phyloP scores from a whole-genome alignment of 805 yeast species.

The Vanderwaltozyma verrucispora region DNA sequence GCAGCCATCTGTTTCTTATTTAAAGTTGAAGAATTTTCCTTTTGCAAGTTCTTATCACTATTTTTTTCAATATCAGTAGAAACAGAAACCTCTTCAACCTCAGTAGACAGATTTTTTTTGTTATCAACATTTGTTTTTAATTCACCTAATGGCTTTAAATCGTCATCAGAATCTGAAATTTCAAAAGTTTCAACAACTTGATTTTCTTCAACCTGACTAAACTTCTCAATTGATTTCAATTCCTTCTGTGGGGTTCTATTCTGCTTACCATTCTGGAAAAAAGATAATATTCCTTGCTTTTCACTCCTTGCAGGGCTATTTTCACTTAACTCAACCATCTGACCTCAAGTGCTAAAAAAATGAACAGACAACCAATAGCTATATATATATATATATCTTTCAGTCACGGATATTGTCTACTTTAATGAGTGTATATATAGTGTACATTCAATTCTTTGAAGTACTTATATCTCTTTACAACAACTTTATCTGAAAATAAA shows the following conservation, averaged over 20 bases:
- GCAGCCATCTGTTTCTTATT: conserved; percentile 6
- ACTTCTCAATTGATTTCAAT: neutral
- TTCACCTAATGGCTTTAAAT: no score
- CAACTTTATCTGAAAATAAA: no score
- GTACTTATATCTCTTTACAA: no score
- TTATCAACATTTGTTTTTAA: no score
- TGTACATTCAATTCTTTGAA: no score
- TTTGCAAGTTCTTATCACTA: neutral
- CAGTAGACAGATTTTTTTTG: no score
- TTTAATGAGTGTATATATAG: no score
- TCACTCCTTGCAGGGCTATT: neutral
- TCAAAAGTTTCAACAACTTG: neutral
- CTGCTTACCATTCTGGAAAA: conserved; percentile 11
- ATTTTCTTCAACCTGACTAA: no score
- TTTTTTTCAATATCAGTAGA: neutral
- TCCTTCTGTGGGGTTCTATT: neutral
- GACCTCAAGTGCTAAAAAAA: no score
- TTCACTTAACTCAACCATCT: neutral
- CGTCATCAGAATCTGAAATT: conserved; percentile 3
- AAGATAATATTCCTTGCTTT: conserved; percentile 14
- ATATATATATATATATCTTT: no score
- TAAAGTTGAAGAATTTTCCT: conserved; percentile 1
- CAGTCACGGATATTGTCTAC: no score
- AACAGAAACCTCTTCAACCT: neutral
- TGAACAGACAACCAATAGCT: no score